These are phyloP conservation scores for Panicum hallii DNA, from an alignment of 202 grass and related monocot species.

Conservation along the genomic window DNA sequence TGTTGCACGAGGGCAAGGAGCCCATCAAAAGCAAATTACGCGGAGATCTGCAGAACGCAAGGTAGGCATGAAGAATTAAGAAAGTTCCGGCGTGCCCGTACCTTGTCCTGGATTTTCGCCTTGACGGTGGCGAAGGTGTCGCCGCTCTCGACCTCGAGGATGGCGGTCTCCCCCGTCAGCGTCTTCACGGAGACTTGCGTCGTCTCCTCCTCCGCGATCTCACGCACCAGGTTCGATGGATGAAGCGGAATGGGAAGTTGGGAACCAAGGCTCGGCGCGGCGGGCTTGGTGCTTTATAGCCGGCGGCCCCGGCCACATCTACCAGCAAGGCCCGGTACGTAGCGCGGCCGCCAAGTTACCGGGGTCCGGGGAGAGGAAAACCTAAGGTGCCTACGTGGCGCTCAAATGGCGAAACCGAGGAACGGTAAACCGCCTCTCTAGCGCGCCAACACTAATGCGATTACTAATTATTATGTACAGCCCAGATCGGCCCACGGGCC, in stretches of 20 bases:
- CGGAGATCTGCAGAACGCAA: not conserved
- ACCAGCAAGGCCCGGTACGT: too few relatives aligned
- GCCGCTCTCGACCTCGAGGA: constrained; percentile 59
- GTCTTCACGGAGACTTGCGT: constrained; percentile 66
- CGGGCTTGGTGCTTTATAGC: not conserved
- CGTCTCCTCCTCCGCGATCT: not conserved
- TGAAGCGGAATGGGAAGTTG: not conserved
- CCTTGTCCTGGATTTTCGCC: constrained; percentile 59
- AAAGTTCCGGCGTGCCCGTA: not conserved
- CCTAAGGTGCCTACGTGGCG: not conserved
- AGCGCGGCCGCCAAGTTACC: not conserved
- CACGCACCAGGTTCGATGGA: not conserved
- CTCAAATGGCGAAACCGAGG: not conserved
- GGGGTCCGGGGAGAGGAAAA: not conserved
- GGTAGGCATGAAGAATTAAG: not conserved
- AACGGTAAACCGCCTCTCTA: too few relatives aligned
- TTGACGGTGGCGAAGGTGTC: constrained; percentile 62
- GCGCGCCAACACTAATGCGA: too few relatives aligned
- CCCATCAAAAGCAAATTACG: too few relatives aligned
- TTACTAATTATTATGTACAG: not conserved
- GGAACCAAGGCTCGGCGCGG: not conserved
- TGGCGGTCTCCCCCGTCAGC: constrained; percentile 59
- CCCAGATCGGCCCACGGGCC: not conserved
- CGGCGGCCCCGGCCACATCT: too few relatives aligned
- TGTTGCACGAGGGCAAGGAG: too few relatives aligned